Percentiles rank a stretch among this genome's conserved stretches.
These are phyloP conservation scores for Psilocybe mexicana DNA, from an alignment of 1,284 basidiomycete species.

Conservation along the genomic window DNA sequence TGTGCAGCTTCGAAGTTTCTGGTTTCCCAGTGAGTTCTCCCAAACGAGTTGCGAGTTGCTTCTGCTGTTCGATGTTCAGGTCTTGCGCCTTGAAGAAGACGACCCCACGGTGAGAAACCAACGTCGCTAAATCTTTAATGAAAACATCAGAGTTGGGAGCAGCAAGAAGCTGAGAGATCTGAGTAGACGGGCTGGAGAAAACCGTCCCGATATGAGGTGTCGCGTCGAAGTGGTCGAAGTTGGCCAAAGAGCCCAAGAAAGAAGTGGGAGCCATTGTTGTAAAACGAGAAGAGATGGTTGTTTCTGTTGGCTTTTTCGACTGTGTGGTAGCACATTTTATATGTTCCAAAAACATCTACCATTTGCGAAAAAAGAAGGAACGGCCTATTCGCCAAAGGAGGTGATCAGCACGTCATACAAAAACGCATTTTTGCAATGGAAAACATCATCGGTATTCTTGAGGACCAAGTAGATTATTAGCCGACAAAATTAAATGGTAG, in stretches of 20 bases:
- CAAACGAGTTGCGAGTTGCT: slow-evolving; percentile 47
- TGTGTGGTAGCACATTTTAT: neutral
- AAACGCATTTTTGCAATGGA: neutral
- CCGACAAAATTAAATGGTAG: neutral
- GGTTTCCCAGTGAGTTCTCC: slow-evolving; percentile 63
- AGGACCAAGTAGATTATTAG: neutral
- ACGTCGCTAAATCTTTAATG: slow-evolving; percentile 45
- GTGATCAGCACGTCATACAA: neutral
- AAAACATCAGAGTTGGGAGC: slow-evolving; percentile 32
- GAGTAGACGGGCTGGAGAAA: slow-evolving; percentile 32
- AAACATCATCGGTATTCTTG: neutral
- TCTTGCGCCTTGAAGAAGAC: slow-evolving; percentile 66
- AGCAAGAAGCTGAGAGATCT: slow-evolving; percentile 32
- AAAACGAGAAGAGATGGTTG: neutral
- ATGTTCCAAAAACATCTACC: neutral
- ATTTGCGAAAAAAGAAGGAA: neutral
- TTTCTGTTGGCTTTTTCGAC: neutral
- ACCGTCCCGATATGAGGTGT: slow-evolving; percentile 37
- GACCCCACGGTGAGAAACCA: slow-evolving; percentile 69
- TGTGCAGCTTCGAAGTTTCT: slow-evolving; percentile 52
- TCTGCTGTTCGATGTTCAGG: slow-evolving; percentile 36
- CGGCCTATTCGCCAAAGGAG: neutral
- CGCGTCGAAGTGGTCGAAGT: slow-evolving; percentile 29
- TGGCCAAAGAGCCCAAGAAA: slow-evolving; percentile 26
- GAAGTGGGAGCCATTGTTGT: slow-evolving; percentile 10